phyloP scores from a whole-genome alignment of 495 filamentous ascomycete genomes.

The Aspergillus nanangensis region DNA sequence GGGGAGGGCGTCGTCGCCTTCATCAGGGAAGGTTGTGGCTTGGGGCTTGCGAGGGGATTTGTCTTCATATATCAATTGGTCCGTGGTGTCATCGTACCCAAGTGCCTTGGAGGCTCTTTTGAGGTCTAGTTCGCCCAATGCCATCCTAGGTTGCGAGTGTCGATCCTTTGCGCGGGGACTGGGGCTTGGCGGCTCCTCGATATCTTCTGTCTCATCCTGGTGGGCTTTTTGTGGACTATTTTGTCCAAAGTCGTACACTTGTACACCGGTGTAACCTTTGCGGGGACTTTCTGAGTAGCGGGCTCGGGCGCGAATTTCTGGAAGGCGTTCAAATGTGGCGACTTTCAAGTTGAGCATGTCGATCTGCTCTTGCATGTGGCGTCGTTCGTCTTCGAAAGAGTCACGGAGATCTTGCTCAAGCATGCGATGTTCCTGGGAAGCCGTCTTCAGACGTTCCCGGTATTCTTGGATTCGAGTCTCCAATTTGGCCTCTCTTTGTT shows the following conservation, averaged over 20 bases:
- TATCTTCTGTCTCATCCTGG: conserved; percentile 31
- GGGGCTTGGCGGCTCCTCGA: conserved; percentile 35
- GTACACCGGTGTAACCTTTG: conserved; percentile 29
- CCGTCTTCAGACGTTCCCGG: conserved; percentile 34
- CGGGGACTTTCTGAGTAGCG: conserved; percentile 28
- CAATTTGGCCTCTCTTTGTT: conserved; percentile 42
- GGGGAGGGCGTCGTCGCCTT: conserved; percentile 12
- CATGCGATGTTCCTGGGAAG: conserved; percentile 31
- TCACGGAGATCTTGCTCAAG: conserved; percentile 33
- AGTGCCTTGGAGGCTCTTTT: conserved; percentile 21
- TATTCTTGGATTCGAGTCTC: conserved; percentile 45
- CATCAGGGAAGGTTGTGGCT: conserved; percentile 7
- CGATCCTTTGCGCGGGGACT: conserved; percentile 36
- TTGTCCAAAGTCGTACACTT: conserved; percentile 28
- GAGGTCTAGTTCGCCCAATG: conserved; percentile 22
- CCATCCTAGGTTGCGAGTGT: conserved; percentile 16
- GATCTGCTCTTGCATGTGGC: conserved; percentile 31
- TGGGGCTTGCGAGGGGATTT: conserved; percentile 23
- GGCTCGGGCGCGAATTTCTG: conserved; percentile 18
- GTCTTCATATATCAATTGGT: conserved; percentile 25
- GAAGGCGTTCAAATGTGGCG: conserved; percentile 22
- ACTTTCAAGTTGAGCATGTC: conserved; percentile 27
- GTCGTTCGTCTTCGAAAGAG: conserved; percentile 30
- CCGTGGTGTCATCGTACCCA: conserved; percentile 22
- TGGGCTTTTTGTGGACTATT: conserved; percentile 19